These are phyloP conservation scores for Salisapilia sapeloensis DNA, from an alignment of 352 stramenopile species.

Conservation along the genomic window DNA sequence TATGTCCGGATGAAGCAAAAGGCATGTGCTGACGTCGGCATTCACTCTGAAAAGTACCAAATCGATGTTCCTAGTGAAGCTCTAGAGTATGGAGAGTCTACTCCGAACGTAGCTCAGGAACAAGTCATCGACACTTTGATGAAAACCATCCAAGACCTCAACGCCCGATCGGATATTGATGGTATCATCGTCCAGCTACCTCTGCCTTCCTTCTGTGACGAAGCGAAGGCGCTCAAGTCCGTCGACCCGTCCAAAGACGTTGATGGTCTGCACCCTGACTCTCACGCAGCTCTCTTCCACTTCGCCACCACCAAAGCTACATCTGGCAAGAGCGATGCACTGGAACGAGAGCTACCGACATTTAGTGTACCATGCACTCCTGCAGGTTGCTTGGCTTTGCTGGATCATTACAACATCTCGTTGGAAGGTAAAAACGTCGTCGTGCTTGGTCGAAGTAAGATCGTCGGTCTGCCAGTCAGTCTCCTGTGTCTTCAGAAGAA, in stretches of 20 bases:
- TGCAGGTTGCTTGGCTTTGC: conserved; percentile 90
- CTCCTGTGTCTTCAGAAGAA: conserved; percentile 91
- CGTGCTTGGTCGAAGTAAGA: conserved; percentile 92
- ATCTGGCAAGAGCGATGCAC: not conserved
- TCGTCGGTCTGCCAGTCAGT: conserved; percentile 95
- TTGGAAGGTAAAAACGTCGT: conserved; percentile 93
- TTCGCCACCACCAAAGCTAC: conserved; percentile 26
- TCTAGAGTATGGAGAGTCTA: conserved; percentile 6
- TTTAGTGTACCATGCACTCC: conserved; percentile 93
- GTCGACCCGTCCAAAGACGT: conserved; percentile 94
- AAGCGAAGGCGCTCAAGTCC: conserved; percentile 81
- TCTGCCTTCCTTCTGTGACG: conserved; percentile 86
- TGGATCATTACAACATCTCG: conserved; percentile 79
- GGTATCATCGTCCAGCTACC: conserved; percentile 85
- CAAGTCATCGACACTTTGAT: conserved; percentile 18
- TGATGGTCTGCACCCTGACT: conserved; percentile 95
- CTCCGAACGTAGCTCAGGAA: conserved; percentile 5
- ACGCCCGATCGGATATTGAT: conserved; percentile 48
- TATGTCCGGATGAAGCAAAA: conserved; percentile 99
- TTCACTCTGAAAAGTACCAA: conserved; percentile 77
- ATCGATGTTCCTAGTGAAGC: conserved; percentile 14
- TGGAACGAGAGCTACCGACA: conserved; percentile 39
- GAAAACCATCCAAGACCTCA: conserved; percentile 40
- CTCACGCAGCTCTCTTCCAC: conserved; percentile 87
- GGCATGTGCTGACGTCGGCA: conserved; percentile 87